Conservation (phyloP, 2,329 filamentous ascomycete genomes). For the Talaromyces sp. region DNA sequence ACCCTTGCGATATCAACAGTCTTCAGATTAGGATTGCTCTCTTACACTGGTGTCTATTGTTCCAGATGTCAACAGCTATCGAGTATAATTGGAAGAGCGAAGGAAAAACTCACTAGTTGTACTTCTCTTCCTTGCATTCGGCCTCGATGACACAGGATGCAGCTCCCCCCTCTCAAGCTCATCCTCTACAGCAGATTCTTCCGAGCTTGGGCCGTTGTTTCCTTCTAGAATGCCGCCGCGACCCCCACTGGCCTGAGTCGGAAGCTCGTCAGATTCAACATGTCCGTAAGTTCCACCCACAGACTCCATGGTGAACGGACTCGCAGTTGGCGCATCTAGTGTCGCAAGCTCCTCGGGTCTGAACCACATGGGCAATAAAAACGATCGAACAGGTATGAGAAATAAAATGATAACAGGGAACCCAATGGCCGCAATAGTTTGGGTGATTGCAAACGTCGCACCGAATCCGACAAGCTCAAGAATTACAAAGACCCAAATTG, state of each 20-base stretch:
- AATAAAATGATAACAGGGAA: conserved; percentile 72
- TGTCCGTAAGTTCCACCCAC: conserved; percentile 60
- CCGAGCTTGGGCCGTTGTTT: conserved; percentile 18
- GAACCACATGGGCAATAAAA: conserved; percentile 62
- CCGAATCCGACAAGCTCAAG: conserved; percentile 68
- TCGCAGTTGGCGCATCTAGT: conserved; percentile 71
- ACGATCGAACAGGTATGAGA: conserved; percentile 63
- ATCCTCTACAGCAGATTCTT: conserved; percentile 34
- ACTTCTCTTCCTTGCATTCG: conserved; percentile 17
- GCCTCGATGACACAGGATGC: conserved; percentile 28
- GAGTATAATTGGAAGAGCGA: neutral
- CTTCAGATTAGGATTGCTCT: neutral
- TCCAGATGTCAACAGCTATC: neutral
- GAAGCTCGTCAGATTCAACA: conserved; percentile 28
- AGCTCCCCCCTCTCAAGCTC: conserved; percentile 42
- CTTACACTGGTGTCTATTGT: neutral
- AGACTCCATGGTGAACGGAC: conserved; percentile 71
- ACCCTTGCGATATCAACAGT: neutral
- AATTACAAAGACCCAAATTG: conserved; percentile 68
- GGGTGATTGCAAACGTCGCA: conserved; percentile 76
- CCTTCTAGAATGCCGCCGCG: conserved; percentile 14
- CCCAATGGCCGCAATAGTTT: conserved; percentile 77
- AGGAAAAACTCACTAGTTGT: conserved; percentile 7
- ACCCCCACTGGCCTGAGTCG: neutral
- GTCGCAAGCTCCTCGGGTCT: conserved; percentile 56